Evolutionary conservation across 805 yeast genomes (phyloP).

Genomic region (Candida tallmaniae): DNA sequence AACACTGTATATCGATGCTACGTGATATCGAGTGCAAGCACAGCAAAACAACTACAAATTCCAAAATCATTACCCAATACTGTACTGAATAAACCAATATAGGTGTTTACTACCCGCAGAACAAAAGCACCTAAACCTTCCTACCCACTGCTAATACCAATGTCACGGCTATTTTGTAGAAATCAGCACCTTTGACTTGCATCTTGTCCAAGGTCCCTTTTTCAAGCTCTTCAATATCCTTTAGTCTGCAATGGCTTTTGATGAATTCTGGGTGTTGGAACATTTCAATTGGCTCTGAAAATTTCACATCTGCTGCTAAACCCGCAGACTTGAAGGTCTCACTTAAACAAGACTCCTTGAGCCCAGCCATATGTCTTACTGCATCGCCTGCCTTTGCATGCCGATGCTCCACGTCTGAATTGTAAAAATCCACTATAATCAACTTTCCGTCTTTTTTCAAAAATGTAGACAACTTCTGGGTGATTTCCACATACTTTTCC

Average conservation of each 20-base stretch:
- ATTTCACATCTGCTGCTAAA: constrained; percentile 17
- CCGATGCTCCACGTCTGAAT: constrained; percentile 21
- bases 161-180: constrained; percentile 15
- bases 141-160: constrained; percentile 26
- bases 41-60: too few relatives aligned
- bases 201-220: constrained; percentile 14
- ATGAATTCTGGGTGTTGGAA: constrained; percentile 26
- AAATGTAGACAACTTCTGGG: constrained; percentile 26
- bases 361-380: constrained; percentile 30
- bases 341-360: constrained; percentile 20
- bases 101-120: too few relatives aligned
- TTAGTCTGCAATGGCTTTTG: constrained; percentile 17
- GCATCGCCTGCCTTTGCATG: constrained; percentile 7
- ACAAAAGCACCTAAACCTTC: too few relatives aligned
- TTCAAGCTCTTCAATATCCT: constrained; percentile 10
- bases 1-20: too few relatives aligned
- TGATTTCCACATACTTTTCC: constrained; percentile 24
- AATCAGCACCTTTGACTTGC: constrained; percentile 7
- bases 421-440: constrained; percentile 36
- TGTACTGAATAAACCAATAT: too few relatives aligned
- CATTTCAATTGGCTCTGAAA: constrained; percentile 2
- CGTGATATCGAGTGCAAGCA: too few relatives aligned
- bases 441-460: constrained; percentile 31
- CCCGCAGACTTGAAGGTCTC: constrained; percentile 19
- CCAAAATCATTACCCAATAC: too few relatives aligned